Evolutionary conservation across 768 basidiomycete genomes (phyloP), one percentile per base, ranked within the genome.

Genomic region (Phylloporus sp.): DNA sequence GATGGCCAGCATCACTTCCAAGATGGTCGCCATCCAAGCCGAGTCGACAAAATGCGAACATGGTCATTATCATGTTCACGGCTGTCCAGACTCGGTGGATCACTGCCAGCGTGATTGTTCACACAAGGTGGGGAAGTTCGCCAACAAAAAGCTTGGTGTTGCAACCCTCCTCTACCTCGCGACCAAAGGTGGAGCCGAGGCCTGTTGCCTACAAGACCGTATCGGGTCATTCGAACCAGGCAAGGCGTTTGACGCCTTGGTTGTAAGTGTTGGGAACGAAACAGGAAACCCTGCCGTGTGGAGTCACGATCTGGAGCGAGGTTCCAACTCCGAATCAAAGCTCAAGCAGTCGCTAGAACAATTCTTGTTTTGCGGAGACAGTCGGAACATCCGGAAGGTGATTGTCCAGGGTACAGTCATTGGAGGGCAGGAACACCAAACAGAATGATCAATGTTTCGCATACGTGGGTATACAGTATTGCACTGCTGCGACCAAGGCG

Each of bases 171-270:
- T 97, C 46, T 85, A 92, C 71, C 82, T 97, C 42, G 94, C 95
- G 9, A 98, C 95, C 5, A 69, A 86, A 20, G 95, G 95, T 27
- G 95, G 95, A 1, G 95, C 95, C 2, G 73, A 80, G 20, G 82
- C 97, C 0, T 94, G 91, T 59, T 73, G 73, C 41, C 67, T 96
- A 10, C 74, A 80, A 43, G 66, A 78, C 21, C 75, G 71, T 32
- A 74, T 88, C 14, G 95, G 95, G 7, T 85, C 83, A 15, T 89
- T 98, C 52, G 72, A 71, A 13, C 70, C 73, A 3, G 92, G 90
- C 3, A 95, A 92, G 69, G 82, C 80, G 52, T 97, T 97, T 59
- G 95, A 98, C 61, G 95, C 95, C 0, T 68, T 97, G 8, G 53
- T 90, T 4, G 81, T 95, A 20, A 79, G 71, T 59, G 70, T 87